Evolutionary conservation across 2,329 filamentous ascomycete species (phyloP).

Genomic region (Microsporum canis): DNA sequence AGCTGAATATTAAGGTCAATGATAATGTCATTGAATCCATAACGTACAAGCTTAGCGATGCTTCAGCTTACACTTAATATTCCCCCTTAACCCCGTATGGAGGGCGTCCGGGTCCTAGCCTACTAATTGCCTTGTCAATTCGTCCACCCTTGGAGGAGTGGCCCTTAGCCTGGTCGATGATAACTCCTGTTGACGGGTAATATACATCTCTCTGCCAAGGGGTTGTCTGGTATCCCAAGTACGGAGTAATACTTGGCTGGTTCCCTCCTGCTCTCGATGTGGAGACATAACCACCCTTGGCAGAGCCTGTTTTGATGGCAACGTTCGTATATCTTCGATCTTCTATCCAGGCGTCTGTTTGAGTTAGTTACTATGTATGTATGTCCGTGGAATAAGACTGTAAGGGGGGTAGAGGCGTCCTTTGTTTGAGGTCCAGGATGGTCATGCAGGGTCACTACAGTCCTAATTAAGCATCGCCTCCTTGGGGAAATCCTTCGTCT

Average conservation of each 20-base stretch:
- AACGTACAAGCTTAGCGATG: too few relatives aligned
- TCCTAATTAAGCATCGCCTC: not conserved
- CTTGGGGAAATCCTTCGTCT: not conserved
- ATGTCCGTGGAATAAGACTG: not conserved
- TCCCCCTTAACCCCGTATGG: too few relatives aligned
- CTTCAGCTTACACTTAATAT: too few relatives aligned
- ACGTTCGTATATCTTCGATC: not conserved
- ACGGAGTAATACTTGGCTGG: not conserved
- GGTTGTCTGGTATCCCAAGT: not conserved
- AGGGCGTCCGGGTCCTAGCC: too few relatives aligned
- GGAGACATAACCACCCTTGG: not conserved
- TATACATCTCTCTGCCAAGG: not conserved
- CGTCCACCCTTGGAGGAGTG: too few relatives aligned
- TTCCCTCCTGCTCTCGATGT: not conserved
- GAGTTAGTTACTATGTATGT: not conserved
- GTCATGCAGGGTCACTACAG: not conserved
- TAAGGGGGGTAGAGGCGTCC: not conserved
- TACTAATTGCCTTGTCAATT: too few relatives aligned
- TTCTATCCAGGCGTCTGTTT: not conserved
- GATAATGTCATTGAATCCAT: too few relatives aligned
- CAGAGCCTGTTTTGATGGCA: not conserved
- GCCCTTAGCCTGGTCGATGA: too few relatives aligned
- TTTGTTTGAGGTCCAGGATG: not conserved
- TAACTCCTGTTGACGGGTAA: too few relatives aligned
- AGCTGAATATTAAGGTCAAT: too few relatives aligned